These are phyloP conservation scores for Ophiostoma sp. DNA, from an alignment of 2,329 filamentous ascomycete species.

Conservation along the genomic window DNA sequence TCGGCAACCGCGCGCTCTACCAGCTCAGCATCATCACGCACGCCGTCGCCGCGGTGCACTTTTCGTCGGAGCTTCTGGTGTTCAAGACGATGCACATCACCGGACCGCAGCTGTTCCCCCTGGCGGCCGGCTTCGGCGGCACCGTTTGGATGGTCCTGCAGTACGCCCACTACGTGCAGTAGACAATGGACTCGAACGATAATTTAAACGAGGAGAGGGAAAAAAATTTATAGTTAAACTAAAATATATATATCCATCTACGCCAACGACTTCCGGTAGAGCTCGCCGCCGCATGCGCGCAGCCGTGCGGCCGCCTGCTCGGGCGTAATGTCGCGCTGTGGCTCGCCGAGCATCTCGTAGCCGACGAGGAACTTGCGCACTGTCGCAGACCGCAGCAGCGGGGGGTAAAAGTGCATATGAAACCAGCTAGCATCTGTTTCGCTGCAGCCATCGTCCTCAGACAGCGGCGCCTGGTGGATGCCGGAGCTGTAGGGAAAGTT, in stretches of 20 bases:
- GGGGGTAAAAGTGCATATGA: constrained; percentile 97
- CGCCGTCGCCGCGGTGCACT: constrained; percentile 70
- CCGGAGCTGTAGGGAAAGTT: constrained; percentile 96
- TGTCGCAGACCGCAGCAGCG: constrained; percentile 82
- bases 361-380: constrained; percentile 95
- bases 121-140: constrained; percentile 42
- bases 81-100: constrained; percentile 69
- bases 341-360: constrained; percentile 93
- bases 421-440: constrained; percentile 86
- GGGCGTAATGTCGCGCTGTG: constrained; percentile 95
- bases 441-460: constrained; percentile 45
- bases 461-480: constrained; percentile 85
- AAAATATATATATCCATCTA: not conserved
- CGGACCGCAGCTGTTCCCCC: constrained; percentile 50
- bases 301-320: constrained; percentile 84
- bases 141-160: constrained; percentile 61
- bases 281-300: constrained; percentile 67
- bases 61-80: constrained; percentile 71
- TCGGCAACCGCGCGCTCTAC: constrained; percentile 67
- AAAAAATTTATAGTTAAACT: not conserved
- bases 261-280: constrained; percentile 67
- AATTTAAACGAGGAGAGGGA: too few relatives aligned
- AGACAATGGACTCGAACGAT: too few relatives aligned
- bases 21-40: constrained; percentile 79
- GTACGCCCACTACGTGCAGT: constrained; percentile 60